Conservation (phyloP, 768 basidiomycete genomes). For the Boletus insuetus region DNA sequence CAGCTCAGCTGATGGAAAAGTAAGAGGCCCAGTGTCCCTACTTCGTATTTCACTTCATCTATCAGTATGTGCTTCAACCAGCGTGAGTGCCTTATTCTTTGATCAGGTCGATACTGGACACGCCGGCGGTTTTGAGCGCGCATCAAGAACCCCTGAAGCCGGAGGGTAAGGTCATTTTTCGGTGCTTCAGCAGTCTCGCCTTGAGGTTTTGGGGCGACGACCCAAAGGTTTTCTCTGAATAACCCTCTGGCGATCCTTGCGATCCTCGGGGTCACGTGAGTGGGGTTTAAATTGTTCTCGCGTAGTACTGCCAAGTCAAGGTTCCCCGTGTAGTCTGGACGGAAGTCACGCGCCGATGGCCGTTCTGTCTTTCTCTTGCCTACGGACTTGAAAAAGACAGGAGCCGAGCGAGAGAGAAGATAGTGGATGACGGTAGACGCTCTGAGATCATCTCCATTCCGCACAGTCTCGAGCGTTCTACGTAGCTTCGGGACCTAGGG, state of each 20-base stretch:
- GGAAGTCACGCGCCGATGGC: not conserved
- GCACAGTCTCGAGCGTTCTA: slow-evolving; percentile 21
- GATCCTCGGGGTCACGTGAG: slow-evolving; percentile 64
- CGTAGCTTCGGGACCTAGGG: slow-evolving; percentile 22
- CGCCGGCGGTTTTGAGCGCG: slow-evolving; percentile 14
- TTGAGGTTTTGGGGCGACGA: slow-evolving; percentile 47
- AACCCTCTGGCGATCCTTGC: slow-evolving; percentile 46
- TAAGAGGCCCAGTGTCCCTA: slow-evolving; percentile 20
- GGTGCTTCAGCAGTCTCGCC: slow-evolving; percentile 11
- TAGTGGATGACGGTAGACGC: slow-evolving; percentile 18
- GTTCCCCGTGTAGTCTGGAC: slow-evolving; percentile 34
- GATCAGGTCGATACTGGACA: slow-evolving; percentile 24
- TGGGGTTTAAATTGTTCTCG: slow-evolving; percentile 43
- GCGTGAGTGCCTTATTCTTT: slow-evolving; percentile 35
- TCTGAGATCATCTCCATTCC: slow-evolving; percentile 18
- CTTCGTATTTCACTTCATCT: slow-evolving; percentile 43
- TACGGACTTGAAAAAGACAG: slow-evolving; percentile 12
- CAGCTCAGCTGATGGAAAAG: not conserved
- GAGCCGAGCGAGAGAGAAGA: slow-evolving; percentile 14
- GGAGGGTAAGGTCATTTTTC: slow-evolving; percentile 7
- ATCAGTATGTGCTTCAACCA: slow-evolving; percentile 42
- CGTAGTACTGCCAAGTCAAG: slow-evolving; percentile 58
- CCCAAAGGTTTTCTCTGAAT: slow-evolving; percentile 52
- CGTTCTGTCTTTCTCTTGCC: not conserved
- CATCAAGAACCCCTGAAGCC: slow-evolving; percentile 23